Evolutionary conservation across 768 basidiomycete genomes (phyloP), one percentile per base, ranked within the genome.

Genomic region (Guyanaporus albipodus): DNA sequence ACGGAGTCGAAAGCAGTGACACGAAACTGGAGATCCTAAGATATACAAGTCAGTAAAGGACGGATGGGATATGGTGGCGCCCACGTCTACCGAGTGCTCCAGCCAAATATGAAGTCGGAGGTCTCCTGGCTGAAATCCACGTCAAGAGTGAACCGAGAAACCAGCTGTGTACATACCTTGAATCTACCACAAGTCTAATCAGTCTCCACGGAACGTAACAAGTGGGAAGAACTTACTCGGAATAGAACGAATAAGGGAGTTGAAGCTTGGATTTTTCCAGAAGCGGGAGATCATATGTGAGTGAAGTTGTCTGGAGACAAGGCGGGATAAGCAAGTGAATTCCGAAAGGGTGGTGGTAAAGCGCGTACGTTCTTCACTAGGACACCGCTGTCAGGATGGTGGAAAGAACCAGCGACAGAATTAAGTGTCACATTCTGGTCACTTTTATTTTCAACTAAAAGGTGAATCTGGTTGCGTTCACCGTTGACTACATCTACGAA

Each of bases 401-500:
- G 77, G 56, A 91, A 70, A 28, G 86, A 82, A 34, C 85, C 88
- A 42, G 78, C 75, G 48, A 87, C 73, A 55, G 68, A 75, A 49
- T 80, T 62, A 15, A 91, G 68, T 2, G 86, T 87, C 39, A 86
- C 73, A 52, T 90, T 87, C 57, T 74, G 75, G 55, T 77, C 78
- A 10, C 85, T 84, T 63, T 79, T 85, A 67, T 89, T 92, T 66
- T 89, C 87, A 11, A 91, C 73, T 22, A 73, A 66, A 39, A 92
- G 66, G 21, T 67, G 67, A 27, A 92, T 69, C 26, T 75, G 69
- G 61, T 90, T 92, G 60, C 76, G 80, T 72, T 89, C 86, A 48
- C 89, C 89, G 56, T 92, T 92, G 26, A 91, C 81, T 39, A 91
- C 71, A 49, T 90, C 89, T 91, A 58, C n/a, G 52, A 31, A 26